Evolutionary conservation across 1,284 basidiomycete genomes (phyloP), one percentile per base, ranked within the genome.

Genomic region (Heterobasidion irregulare): DNA sequence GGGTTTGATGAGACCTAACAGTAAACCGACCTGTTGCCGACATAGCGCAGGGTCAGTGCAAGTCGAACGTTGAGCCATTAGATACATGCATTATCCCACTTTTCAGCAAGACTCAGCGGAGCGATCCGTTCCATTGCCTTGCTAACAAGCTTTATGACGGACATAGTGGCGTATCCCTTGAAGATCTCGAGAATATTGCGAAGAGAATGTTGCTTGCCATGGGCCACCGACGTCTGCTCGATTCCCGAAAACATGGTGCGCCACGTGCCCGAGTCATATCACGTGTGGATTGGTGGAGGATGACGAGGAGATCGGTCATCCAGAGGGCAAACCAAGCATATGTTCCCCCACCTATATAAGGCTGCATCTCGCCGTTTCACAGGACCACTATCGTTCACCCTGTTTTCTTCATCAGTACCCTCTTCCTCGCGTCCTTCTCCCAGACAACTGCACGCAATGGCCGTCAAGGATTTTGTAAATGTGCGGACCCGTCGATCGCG

Each of bases 51-150:
- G 9, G 34, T 45, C 26, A 33, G 32, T 26, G 38, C 19, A 56
- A 50, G 7, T 50, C 53, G 41, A 53, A 19, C 6, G 32, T 55
- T 54, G 54, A 35, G 53, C 12, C 53, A 63, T 50, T 57, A 44
- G 56, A 57, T 56, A 66, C 88, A 70, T 61, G 94, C 92, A 71
- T 95, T 95, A 66, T 96, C 93, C 92, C 93, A 96, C 60, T 80
- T 84, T 63, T 84, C 92, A 13, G 93, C 92, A 5, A 95, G 76
- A 53, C 81, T 75, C n/a, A 92, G 77, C 6, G 93, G 93, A 0
- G 92, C 91, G 59, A 96, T 88, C 47, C 85, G 81, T 59, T 89
- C 84, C 82, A 92, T 85, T 0, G 82, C 80, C 44, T 69, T 75
- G 63, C 77, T 78, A 12, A 83, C 77, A 44, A 75, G 70, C 65